These are phyloP conservation scores for Fusarium xyrophilum DNA, from an alignment of 2,329 filamentous ascomycete species.

Conservation along the genomic window DNA sequence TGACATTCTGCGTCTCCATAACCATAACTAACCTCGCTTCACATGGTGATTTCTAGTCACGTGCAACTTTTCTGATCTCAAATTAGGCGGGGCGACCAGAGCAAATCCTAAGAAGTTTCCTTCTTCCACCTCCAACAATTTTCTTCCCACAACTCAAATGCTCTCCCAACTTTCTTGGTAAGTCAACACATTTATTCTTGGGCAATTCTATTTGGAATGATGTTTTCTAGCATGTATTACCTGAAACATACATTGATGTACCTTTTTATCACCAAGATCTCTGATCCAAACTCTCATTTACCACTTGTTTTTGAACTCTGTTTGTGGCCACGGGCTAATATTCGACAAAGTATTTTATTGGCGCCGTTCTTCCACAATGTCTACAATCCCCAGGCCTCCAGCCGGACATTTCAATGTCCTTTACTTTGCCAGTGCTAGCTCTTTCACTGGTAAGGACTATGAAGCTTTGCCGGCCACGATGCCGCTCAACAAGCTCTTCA, in stretches of 20 bases:
- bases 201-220: slow-evolving; percentile 52
- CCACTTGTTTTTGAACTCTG: slow-evolving; percentile 1
- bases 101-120: slow-evolving; percentile 12
- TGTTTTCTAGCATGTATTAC: slow-evolving; percentile 66
- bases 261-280: slow-evolving; percentile 75
- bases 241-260: slow-evolving; percentile 64
- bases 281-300: slow-evolving; percentile 56
- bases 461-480: slow-evolving; percentile 74
- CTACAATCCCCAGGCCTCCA: slow-evolving; percentile 55
- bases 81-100: slow-evolving; percentile 32
- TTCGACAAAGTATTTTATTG: slow-evolving; percentile 17
- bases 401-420: slow-evolving; percentile 77
- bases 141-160: slow-evolving; percentile 10
- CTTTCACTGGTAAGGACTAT: slow-evolving; percentile 71
- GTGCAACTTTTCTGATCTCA: slow-evolving; percentile 18
- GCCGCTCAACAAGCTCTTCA: slow-evolving; percentile 67
- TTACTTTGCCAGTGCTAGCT: slow-evolving; percentile 80
- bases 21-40: slow-evolving; percentile 23
- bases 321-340: slow-evolving; percentile 32
- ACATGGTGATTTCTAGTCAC: slow-evolving; percentile 20
- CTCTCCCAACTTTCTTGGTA: slow-evolving; percentile 44
- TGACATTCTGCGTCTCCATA: slow-evolving; percentile 13
- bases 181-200: slow-evolving; percentile 26
- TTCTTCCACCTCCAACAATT: slow-evolving; percentile 11
- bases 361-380: slow-evolving; percentile 40